These are phyloP conservation scores for Atkinsonella hypoxylon DNA, from an alignment of 2,329 filamentous ascomycete genomes.

Conservation along the genomic window DNA sequence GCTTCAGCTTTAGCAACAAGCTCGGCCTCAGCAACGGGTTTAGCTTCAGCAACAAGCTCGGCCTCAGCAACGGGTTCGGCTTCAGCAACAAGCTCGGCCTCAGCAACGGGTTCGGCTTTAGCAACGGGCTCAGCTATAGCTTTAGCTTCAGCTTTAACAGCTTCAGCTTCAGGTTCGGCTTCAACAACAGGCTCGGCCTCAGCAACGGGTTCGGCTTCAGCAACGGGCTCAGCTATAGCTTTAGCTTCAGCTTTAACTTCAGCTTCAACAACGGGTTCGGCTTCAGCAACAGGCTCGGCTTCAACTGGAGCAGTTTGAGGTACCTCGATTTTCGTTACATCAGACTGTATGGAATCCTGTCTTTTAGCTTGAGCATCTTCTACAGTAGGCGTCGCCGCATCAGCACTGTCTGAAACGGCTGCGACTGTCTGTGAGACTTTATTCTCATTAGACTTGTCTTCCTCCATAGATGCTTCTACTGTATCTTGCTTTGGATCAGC, in stretches of 20 bases:
- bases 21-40: background rate
- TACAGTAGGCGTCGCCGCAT: background rate
- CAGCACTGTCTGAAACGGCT: background rate
- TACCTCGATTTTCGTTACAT: background rate
- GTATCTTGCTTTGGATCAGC: slow-evolving; percentile 1
- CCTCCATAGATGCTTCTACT: background rate
- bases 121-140: background rate
- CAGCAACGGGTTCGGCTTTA: background rate
- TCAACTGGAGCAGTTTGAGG: background rate
- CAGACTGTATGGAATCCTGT: background rate
- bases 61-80: background rate
- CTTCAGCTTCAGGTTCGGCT: background rate
- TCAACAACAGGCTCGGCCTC: background rate
- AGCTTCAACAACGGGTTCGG: background rate
- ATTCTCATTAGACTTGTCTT: background rate
- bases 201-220: background rate
- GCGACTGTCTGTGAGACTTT: background rate
- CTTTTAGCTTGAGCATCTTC: background rate
- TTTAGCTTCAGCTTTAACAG: background rate
- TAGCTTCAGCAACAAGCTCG: background rate
- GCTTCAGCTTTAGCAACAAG: background rate
- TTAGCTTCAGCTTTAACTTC: no score
- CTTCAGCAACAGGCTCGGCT: slow-evolving; percentile 1
- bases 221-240: no score
- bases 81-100: background rate